Percentiles rank a stretch among this genome's conserved stretches.
Evolutionary conservation across 2,329 filamentous ascomycete genomes (phyloP).

Genomic region (Colletotrichum brevisporum): DNA sequence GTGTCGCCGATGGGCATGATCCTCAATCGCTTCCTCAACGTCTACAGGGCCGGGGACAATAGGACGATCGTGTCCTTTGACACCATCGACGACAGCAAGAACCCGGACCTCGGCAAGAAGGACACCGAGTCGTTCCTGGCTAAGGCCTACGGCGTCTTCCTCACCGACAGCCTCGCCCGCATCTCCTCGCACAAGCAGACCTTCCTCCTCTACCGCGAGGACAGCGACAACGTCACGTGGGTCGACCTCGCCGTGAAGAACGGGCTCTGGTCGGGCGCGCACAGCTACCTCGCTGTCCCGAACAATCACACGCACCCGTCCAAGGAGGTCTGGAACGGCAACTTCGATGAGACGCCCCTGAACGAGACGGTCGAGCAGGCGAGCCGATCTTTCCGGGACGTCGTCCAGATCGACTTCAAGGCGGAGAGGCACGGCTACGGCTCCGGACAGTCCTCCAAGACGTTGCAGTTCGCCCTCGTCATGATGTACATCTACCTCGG

Average conservation of each 20-base stretch:
- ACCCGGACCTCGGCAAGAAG: background rate
- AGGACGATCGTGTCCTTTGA: slow-evolving; percentile 5
- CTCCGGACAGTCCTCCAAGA: slow-evolving; percentile 13
- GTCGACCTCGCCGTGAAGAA: slow-evolving; percentile 16
- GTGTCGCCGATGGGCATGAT: slow-evolving; percentile 4
- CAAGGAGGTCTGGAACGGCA: slow-evolving; percentile 5
- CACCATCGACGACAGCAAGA: slow-evolving; percentile 16
- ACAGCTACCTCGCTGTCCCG: slow-evolving; percentile 9
- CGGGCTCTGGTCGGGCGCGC: slow-evolving; percentile 13
- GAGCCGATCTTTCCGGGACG: background rate
- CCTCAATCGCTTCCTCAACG: slow-evolving; percentile 10
- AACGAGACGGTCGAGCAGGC: slow-evolving; percentile 3
- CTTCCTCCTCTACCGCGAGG: background rate
- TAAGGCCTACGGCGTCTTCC: slow-evolving; percentile 14
- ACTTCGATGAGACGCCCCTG: slow-evolving; percentile 2
- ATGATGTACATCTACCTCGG: slow-evolving; percentile 31
- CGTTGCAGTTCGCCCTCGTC: slow-evolving; percentile 23
- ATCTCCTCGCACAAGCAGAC: slow-evolving; percentile 3
- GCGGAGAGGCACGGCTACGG: slow-evolving; percentile 24
- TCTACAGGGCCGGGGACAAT: background rate
- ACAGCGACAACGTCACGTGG: background rate
- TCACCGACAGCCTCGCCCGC: slow-evolving; percentile 16
- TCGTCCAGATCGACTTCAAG: slow-evolving; percentile 8
- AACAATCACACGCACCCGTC: slow-evolving; percentile 5
- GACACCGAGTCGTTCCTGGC: slow-evolving; percentile 19